Percentiles rank a stretch among this genome's conserved stretches.
Conservation (phyloP, 169 alveolate species). For the Eimeria sp. region DNA sequence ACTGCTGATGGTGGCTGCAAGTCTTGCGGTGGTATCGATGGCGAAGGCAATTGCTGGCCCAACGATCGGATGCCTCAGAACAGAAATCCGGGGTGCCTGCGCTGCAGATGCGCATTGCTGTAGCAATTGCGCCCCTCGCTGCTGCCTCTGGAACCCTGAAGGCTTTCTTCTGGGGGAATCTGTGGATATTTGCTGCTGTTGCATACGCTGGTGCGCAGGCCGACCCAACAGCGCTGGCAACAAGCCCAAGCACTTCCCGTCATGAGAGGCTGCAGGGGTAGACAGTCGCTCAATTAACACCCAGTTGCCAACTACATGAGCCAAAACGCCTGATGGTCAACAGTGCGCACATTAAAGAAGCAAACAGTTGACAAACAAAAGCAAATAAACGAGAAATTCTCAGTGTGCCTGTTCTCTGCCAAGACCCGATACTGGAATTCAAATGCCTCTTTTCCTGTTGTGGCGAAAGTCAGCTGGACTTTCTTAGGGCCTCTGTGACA, state of each 20-base stretch:
- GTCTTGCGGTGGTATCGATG: slow-evolving; percentile 24
- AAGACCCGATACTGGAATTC: background rate
- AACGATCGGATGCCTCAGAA: slow-evolving; percentile 39
- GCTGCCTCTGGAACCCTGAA: slow-evolving; percentile 30
- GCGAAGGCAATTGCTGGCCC: slow-evolving; percentile 37
- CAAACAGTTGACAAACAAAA: too few relatives aligned
- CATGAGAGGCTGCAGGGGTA: slow-evolving; percentile 54
- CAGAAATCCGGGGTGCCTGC: slow-evolving; percentile 46
- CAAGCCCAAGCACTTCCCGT: slow-evolving; percentile 66
- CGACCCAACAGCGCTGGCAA: slow-evolving; percentile 41
- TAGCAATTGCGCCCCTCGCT: slow-evolving; percentile 1
- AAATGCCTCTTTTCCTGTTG: background rate
- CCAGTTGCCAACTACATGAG: slow-evolving; percentile 77
- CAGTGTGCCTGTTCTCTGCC: background rate
- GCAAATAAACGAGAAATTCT: background rate
- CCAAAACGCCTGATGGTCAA: slow-evolving; percentile 28
- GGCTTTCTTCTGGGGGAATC: slow-evolving; percentile 5
- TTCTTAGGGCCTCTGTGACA: background rate
- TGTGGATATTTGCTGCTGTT: slow-evolving; percentile 8
- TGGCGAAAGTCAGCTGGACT: background rate
- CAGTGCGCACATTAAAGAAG: background rate
- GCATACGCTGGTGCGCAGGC: background rate
- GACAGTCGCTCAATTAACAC: slow-evolving; percentile 51
- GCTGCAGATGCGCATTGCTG: slow-evolving; percentile 37
- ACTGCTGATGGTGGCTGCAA: slow-evolving; percentile 70